phyloP scores from a whole-genome alignment of 352 stramenopile genomes.

The Phytopythium litorale region DNA sequence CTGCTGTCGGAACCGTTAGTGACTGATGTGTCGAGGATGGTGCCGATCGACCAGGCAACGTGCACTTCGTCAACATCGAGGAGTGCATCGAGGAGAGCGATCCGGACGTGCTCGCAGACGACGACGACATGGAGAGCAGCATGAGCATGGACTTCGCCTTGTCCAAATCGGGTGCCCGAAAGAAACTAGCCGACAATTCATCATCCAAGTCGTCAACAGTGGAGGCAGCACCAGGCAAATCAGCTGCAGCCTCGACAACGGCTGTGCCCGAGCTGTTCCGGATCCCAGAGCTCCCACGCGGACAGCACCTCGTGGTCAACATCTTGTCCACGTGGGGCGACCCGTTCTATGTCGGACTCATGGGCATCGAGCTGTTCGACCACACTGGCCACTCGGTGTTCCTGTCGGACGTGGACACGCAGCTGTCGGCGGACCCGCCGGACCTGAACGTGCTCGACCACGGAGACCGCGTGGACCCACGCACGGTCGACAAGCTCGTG shows the following conservation, averaged over 20 bases:
- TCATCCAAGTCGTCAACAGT: not conserved
- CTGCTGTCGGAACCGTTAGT: not conserved
- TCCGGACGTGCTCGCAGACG: constrained; percentile 5
- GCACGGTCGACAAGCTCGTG: constrained; percentile 88
- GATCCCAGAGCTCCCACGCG: constrained; percentile 70
- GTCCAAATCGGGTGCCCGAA: not conserved
- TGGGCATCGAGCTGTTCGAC: constrained; percentile 89
- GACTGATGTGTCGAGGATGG: not conserved
- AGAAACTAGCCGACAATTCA: not conserved
- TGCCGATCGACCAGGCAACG: constrained; percentile 29
- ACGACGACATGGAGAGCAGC: constrained; percentile 7
- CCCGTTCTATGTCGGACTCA: constrained; percentile 89
- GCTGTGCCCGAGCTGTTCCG: constrained; percentile 36
- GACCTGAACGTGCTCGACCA: constrained; percentile 85
- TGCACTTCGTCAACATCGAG: constrained; percentile 80
- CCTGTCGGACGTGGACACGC: constrained; percentile 56
- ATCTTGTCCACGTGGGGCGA: constrained; percentile 89
- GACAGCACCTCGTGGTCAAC: constrained; percentile 73
- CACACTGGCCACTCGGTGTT: constrained; percentile 62
- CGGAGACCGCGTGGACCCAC: constrained; percentile 61
- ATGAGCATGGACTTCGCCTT: not conserved
- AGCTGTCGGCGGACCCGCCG: constrained; percentile 70
- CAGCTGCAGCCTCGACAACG: not conserved
- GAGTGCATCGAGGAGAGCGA: constrained; percentile 29
- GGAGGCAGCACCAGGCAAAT: not conserved